Evolutionary conservation across 495 filamentous ascomycete genomes (phyloP).

Genomic region (Tetracladium setigerum): DNA sequence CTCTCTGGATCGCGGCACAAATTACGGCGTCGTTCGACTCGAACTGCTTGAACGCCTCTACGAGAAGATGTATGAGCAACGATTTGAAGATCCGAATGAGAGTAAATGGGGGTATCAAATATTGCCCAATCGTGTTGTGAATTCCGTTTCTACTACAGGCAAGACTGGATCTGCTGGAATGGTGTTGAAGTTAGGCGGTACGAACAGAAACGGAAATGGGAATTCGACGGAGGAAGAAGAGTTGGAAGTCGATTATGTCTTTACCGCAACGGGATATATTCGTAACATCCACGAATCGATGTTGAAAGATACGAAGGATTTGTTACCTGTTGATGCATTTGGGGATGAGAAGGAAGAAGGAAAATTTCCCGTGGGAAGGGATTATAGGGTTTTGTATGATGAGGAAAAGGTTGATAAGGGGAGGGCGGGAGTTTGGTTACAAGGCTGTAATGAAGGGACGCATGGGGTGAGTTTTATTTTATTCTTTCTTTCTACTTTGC

Average conservation of each 20-base stretch:
- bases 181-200: slow-evolving; percentile 27
- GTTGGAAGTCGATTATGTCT: slow-evolving; percentile 69
- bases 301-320: slow-evolving; percentile 50
- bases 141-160: slow-evolving; percentile 23
- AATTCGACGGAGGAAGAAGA: slow-evolving; percentile 10
- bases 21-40: slow-evolving; percentile 88
- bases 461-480: slow-evolving; percentile 62
- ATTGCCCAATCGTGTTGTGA: slow-evolving; percentile 55
- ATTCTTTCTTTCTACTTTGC: background rate
- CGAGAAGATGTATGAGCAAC: slow-evolving; percentile 75
- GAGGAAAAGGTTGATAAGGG: slow-evolving; percentile 47
- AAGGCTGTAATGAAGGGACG: slow-evolving; percentile 88
- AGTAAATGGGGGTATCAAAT: slow-evolving; percentile 75
- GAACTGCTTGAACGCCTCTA: slow-evolving; percentile 84
- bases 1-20: slow-evolving; percentile 64
- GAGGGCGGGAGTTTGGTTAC: slow-evolving; percentile 78
- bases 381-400: slow-evolving; percentile 70
- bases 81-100: slow-evolving; percentile 60
- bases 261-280: slow-evolving; percentile 83
- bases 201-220: slow-evolving; percentile 2
- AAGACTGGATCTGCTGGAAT: slow-evolving; percentile 31
- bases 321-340: slow-evolving; percentile 43
- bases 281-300: slow-evolving; percentile 75
- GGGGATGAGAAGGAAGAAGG: slow-evolving; percentile 21
- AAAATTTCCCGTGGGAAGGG: slow-evolving; percentile 39